Conservation (phyloP, 2,329 filamentous ascomycete species). For the Xylaria sp. region DNA sequence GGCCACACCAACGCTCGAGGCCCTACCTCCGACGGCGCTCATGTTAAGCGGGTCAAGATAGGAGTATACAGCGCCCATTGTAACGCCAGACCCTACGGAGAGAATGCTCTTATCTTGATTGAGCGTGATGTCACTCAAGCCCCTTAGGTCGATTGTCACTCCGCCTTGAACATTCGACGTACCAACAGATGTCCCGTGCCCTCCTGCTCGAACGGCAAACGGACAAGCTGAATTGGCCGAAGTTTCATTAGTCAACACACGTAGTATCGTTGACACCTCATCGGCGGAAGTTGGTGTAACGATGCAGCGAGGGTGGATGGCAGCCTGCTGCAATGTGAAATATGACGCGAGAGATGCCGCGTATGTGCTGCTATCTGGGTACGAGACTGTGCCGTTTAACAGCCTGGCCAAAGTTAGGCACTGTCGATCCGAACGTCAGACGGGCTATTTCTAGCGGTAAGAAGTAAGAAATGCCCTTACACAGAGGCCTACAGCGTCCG, state of each 20-base stretch:
- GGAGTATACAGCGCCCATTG: constrained; percentile 25
- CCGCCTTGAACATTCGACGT: background rate
- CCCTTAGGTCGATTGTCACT: background rate
- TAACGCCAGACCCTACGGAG: constrained; percentile 17
- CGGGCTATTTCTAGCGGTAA: too few relatives aligned
- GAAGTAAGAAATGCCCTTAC: too few relatives aligned
- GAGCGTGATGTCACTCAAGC: background rate
- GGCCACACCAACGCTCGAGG: constrained; percentile 30
- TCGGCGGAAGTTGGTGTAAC: background rate
- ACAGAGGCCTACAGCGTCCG: too few relatives aligned
- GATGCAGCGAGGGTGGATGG: background rate
- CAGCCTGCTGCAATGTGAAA: background rate
- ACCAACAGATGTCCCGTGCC: background rate
- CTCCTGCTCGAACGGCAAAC: background rate
- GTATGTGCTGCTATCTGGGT: background rate
- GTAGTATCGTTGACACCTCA: background rate
- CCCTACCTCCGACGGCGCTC: constrained; percentile 28
- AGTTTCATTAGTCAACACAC: too few relatives aligned
- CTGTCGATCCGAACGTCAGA: background rate
- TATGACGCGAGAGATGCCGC: background rate
- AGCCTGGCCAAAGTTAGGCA: background rate
- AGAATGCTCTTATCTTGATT: constrained; percentile 21
- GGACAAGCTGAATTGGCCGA: background rate
- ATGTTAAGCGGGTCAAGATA: constrained; percentile 28
- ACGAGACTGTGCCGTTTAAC: background rate